These are phyloP conservation scores for Solanum chiquidenum DNA, from an alignment of 257 asterid genomes.

Conservation along the genomic window DNA sequence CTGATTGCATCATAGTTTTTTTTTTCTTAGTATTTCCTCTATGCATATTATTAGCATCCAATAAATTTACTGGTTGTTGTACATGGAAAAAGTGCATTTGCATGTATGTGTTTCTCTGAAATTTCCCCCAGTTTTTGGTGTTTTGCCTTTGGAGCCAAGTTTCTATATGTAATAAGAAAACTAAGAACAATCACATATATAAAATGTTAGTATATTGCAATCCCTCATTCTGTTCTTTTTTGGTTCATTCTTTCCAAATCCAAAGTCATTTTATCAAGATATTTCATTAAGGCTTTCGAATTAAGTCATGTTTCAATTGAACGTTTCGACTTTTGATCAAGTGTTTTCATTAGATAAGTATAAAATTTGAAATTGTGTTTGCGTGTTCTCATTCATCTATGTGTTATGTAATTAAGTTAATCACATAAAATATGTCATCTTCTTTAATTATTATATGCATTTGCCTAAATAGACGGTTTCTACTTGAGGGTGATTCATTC, in stretches of 20 bases:
- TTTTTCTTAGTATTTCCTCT: not conserved
- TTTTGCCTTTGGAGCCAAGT: not conserved
- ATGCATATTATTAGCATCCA: not conserved
- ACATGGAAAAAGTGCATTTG: not conserved
- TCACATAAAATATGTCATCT: not conserved
- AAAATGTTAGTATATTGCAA: not conserved
- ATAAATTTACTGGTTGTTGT: not conserved
- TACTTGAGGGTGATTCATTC: not conserved
- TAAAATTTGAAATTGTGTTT: too few species aligned
- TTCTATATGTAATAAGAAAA: not conserved
- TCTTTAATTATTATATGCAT: too few species aligned
- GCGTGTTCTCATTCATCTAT: too few species aligned
- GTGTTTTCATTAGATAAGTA: too few species aligned
- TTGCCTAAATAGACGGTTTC: not conserved
- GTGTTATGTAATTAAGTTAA: too few species aligned
- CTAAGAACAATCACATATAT: not conserved
- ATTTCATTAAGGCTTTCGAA: not conserved
- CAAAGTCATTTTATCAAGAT: not conserved
- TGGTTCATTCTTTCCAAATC: not conserved
- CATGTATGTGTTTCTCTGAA: not conserved
- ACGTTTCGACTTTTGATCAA: too few species aligned
- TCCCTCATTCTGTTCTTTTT: not conserved
- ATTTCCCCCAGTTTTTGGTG: not conserved
- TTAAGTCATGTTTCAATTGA: not conserved
- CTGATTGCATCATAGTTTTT: not conserved